Conservation (phyloP, 2,329 filamentous ascomycete species). For the Colletotrichum cuscutae region DNA sequence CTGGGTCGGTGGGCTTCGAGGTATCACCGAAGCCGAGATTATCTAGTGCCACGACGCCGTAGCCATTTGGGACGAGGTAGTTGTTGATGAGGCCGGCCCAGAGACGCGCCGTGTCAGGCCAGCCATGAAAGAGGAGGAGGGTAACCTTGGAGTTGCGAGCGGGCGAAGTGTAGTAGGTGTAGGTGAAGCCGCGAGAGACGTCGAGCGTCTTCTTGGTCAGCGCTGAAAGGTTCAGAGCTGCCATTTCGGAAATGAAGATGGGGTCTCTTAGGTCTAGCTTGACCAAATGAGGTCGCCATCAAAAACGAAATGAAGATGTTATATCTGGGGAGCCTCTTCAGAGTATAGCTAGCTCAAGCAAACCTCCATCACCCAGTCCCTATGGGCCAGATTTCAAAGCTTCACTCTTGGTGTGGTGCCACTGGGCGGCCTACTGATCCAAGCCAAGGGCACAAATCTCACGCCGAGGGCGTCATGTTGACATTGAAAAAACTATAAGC, state of each 20-base stretch:
- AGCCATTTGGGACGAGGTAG: slow-evolving; percentile 47
- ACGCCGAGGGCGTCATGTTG: background rate
- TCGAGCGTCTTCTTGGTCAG: slow-evolving; percentile 42
- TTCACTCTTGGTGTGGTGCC: no score
- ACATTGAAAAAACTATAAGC: no score
- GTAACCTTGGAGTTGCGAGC: slow-evolving; percentile 42
- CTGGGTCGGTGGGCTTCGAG: slow-evolving; percentile 51
- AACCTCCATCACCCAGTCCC: background rate
- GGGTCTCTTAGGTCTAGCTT: background rate
- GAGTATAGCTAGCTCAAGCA: background rate
- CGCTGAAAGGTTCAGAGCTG: slow-evolving; percentile 36
- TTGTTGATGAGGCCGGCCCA: slow-evolving; percentile 54
- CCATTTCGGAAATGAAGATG: background rate
- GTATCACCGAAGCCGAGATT: slow-evolving; percentile 51
- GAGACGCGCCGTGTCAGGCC: slow-evolving; percentile 56
- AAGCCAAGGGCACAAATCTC: background rate
- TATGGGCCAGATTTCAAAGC: no score
- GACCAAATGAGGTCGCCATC: no score
- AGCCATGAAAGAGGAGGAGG: slow-evolving; percentile 59
- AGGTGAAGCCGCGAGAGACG: slow-evolving; percentile 46
- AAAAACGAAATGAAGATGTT: background rate
- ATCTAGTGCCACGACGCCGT: slow-evolving; percentile 51
- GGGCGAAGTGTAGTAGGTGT: slow-evolving; percentile 51
- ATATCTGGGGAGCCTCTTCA: no score
- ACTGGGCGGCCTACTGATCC: background rate